phyloP scores from a whole-genome alignment of 2,329 filamentous ascomycete genomes.

The Cercospora sesami region DNA sequence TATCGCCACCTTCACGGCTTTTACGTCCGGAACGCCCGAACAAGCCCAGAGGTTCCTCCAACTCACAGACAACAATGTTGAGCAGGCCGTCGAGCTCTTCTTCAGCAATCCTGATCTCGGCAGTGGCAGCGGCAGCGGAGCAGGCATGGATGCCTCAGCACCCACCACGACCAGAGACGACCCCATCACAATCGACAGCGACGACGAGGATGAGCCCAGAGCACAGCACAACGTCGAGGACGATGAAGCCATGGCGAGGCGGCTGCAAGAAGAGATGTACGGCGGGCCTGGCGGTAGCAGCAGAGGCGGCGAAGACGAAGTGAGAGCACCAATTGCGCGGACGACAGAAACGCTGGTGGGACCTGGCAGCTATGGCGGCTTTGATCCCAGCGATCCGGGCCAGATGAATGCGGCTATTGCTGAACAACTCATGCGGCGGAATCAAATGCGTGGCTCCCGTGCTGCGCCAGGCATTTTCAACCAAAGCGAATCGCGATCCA shows the following conservation, averaged over 20 bases:
- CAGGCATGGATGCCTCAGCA: constrained; percentile 42
- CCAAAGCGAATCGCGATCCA: constrained; percentile 57
- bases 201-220: constrained; percentile 46
- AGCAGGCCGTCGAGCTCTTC: constrained; percentile 84
- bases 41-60: constrained; percentile 81
- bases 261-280: constrained; percentile 90
- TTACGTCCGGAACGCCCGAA: constrained; percentile 73
- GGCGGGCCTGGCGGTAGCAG: constrained; percentile 50
- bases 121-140: constrained; percentile 30
- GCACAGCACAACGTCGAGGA: constrained; percentile 61
- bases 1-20: constrained; percentile 73
- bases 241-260: constrained; percentile 88
- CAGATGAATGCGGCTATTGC: constrained; percentile 63
- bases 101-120: constrained; percentile 72
- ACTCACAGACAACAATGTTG: constrained; percentile 78
- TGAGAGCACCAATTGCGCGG: constrained; percentile 86
- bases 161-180: constrained; percentile 43
- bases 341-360: constrained; percentile 90
- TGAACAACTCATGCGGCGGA: constrained; percentile 56
- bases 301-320: constrained; percentile 56
- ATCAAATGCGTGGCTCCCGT: constrained; percentile 14
- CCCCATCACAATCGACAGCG: constrained; percentile 75
- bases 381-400: constrained; percentile 49
- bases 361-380: constrained; percentile 37
- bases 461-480: constrained; percentile 64